These are phyloP conservation scores for Talaromyces funiculosus DNA, from an alignment of 2,329 filamentous ascomycete species.

Conservation along the genomic window DNA sequence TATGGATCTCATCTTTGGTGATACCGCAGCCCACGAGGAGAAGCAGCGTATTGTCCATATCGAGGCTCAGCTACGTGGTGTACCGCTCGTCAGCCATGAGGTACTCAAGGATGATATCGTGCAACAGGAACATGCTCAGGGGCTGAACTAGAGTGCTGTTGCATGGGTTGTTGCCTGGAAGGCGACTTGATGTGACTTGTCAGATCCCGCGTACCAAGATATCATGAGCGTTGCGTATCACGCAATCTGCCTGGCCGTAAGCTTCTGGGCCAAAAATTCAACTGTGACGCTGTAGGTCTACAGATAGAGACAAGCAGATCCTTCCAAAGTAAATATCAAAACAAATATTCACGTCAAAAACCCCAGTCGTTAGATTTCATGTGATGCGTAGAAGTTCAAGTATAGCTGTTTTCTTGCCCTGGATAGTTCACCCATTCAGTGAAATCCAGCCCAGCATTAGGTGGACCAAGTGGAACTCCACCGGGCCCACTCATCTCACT, in stretches of 20 bases:
- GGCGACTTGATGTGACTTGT: background rate
- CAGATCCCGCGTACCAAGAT: background rate
- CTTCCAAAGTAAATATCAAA: background rate
- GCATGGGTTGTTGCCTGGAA: background rate
- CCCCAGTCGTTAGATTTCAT: background rate
- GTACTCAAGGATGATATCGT: constrained; percentile 19
- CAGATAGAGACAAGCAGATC: background rate
- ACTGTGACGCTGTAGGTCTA: background rate
- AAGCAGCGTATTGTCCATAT: constrained; percentile 35
- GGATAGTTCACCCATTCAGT: constrained; percentile 38
- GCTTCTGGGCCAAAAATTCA: background rate
- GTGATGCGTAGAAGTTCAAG: background rate
- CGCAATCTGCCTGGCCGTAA: background rate
- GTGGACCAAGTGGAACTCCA: constrained; percentile 21
- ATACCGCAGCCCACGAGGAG: constrained; percentile 34
- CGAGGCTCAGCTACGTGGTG: constrained; percentile 31
- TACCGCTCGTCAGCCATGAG: constrained; percentile 19
- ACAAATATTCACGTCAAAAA: background rate
- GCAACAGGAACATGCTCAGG: constrained; percentile 20
- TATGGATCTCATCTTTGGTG: constrained; percentile 47
- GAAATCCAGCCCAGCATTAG: constrained; percentile 30
- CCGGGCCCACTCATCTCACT: constrained; percentile 15
- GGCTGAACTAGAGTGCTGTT: background rate
- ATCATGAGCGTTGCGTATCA: background rate
- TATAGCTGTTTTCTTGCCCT: constrained; percentile 14